These are phyloP conservation scores for Pseudotulostoma volvatum DNA, from an alignment of 495 filamentous ascomycete genomes.

Conservation along the genomic window DNA sequence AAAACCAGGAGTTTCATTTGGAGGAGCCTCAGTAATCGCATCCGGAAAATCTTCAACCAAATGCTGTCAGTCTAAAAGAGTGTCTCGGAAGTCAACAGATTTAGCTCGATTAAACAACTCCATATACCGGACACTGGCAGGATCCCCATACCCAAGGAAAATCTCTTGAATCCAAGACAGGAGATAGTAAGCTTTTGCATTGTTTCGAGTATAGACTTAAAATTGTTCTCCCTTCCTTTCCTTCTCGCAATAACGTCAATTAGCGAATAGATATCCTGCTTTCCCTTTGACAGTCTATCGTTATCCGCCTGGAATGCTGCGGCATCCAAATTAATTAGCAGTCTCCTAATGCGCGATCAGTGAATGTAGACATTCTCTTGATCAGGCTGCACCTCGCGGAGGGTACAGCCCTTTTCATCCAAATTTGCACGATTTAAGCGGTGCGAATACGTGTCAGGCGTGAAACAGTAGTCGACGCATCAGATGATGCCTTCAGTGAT, in stretches of 20 bases:
- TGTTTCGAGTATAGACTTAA: slow-evolving; percentile 83
- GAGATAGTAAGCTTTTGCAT: slow-evolving; percentile 70
- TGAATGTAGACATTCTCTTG: slow-evolving; percentile 35
- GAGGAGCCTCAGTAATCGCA: slow-evolving; percentile 61
- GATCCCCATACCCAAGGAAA: slow-evolving; percentile 91
- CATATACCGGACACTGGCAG: slow-evolving; percentile 70
- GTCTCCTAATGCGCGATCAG: slow-evolving; percentile 42
- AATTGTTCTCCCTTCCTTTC: slow-evolving; percentile 87
- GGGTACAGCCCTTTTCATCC: slow-evolving; percentile 67
- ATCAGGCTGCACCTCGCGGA: slow-evolving; percentile 41
- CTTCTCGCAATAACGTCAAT: slow-evolving; percentile 68
- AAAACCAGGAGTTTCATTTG: slow-evolving; percentile 54
- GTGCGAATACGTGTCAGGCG: slow-evolving; percentile 56
- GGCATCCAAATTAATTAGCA: slow-evolving; percentile 72
- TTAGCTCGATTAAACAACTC: slow-evolving; percentile 61
- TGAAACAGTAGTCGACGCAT: too few relatives aligned
- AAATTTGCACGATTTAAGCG: slow-evolving; percentile 76
- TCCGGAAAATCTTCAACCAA: slow-evolving; percentile 74
- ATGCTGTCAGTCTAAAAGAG: slow-evolving; percentile 91
- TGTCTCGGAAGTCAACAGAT: slow-evolving; percentile 79
- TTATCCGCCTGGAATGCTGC: slow-evolving; percentile 64
- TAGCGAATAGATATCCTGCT: slow-evolving; percentile 79
- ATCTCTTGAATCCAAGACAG: slow-evolving; percentile 92
- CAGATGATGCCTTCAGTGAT: slow-evolving; percentile 17
- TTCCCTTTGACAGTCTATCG: slow-evolving; percentile 43